Evolutionary conservation across 768 basidiomycete species (phyloP).

Genomic region (Kwoniella sp.): DNA sequence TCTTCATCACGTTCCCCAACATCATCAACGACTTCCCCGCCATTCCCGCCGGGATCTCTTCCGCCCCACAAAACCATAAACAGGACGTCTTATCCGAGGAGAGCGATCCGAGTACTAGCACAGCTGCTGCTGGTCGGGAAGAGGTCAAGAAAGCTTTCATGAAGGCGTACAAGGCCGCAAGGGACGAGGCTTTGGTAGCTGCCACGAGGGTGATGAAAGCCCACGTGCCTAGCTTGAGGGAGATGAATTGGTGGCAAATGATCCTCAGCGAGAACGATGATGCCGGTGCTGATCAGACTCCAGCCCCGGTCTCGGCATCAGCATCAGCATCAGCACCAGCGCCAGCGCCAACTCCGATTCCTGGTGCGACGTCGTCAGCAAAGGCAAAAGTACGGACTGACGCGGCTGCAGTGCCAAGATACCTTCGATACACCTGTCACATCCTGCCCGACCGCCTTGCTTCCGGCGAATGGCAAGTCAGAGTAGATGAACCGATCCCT

Average conservation of each 20-base stretch:
- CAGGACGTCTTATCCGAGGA: too few relatives aligned
- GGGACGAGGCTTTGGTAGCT: neutral
- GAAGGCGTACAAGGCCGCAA: neutral
- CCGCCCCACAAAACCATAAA: neutral
- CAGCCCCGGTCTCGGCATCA: too few relatives aligned
- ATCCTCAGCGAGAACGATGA: neutral
- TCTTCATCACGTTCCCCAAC: neutral
- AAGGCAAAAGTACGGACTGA: too few relatives aligned
- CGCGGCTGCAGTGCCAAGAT: neutral
- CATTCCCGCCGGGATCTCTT: neutral
- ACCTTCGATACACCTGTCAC: neutral
- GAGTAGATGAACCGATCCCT: neutral
- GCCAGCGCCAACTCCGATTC: too few relatives aligned
- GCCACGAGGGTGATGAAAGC: constrained; percentile 7
- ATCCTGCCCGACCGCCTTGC: neutral
- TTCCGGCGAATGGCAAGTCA: neutral
- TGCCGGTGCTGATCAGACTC: neutral
- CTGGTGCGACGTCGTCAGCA: too few relatives aligned
- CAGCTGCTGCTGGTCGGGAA: neutral
- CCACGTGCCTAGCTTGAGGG: neutral
- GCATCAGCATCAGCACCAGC: too few relatives aligned
- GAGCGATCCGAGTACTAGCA: too few relatives aligned
- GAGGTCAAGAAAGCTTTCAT: neutral
- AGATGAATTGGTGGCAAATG: constrained; percentile 6
- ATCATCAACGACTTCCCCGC: neutral